These are phyloP conservation scores for Fusarium neocosmosporiellum DNA, from an alignment of 2,329 filamentous ascomycete genomes.

Conservation along the genomic window DNA sequence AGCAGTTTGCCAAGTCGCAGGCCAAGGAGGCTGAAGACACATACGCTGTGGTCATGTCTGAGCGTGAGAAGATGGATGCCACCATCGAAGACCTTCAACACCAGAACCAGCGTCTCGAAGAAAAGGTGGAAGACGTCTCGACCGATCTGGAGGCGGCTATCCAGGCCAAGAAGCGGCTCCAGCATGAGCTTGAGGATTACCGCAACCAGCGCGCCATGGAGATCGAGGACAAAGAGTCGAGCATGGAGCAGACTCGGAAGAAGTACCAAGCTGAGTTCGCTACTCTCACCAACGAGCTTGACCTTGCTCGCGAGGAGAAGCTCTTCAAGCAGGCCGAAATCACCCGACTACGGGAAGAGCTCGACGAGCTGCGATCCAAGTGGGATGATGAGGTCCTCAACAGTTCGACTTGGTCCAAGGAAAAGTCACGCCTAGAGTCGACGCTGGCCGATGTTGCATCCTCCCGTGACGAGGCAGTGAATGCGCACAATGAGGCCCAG, in stretches of 20 bases:
- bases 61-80: slow-evolving; percentile 89
- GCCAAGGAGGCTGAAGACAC: slow-evolving; percentile 92
- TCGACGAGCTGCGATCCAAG: slow-evolving; percentile 93
- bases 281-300: slow-evolving; percentile 89
- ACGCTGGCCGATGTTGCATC: slow-evolving; percentile 89
- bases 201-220: slow-evolving; percentile 94
- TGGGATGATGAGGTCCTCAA: slow-evolving; percentile 99
- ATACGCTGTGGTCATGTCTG: slow-evolving; percentile 89
- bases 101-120: slow-evolving; percentile 89
- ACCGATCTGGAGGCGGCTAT: slow-evolving; percentile 87
- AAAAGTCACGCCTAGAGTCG: slow-evolving; percentile 91
- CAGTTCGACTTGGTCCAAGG: slow-evolving; percentile 97
- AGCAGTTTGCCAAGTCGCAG: slow-evolving; percentile 93
- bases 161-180: slow-evolving; percentile 92
- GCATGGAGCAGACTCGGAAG: slow-evolving; percentile 95
- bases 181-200: slow-evolving; percentile 98
- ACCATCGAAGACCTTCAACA: slow-evolving; percentile 90
- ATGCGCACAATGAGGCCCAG: slow-evolving; percentile 94
- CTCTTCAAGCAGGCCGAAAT: slow-evolving; percentile 90
- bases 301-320: slow-evolving; percentile 90
- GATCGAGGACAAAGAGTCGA: slow-evolving; percentile 95
- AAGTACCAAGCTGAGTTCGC: slow-evolving; percentile 97
- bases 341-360: slow-evolving; percentile 88
- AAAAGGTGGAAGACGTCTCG: slow-evolving; percentile 89
- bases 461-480: slow-evolving; percentile 92